Base-by-base conservation (phyloP, 2,329 filamentous ascomycete genomes). In the Hypoxylon sp. region DNA sequence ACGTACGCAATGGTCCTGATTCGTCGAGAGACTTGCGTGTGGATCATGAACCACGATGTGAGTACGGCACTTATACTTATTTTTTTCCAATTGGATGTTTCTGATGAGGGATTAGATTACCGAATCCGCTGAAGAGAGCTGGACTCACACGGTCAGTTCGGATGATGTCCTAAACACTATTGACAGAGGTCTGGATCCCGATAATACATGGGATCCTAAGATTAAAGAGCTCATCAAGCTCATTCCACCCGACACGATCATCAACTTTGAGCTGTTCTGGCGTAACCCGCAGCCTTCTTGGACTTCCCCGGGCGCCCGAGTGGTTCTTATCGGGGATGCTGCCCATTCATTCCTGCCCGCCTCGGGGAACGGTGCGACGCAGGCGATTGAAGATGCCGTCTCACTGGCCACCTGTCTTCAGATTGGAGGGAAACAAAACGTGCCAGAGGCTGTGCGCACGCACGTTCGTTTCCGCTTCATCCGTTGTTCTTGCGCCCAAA, bases 181-280 rank as follows among this genome's bases (percentile, higher is more conserved):
- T 75, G 79, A 79, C 63, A 77, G 76, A 57, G 76, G 76, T 10
- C 72, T 79, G 10, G 76, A 77, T 14, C 64, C 73, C 2, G 57
- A 50, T 9, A 74, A 51, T 8, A 74, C 77, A 1, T 81, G 79
- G 79, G 76, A 77, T 0, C 72, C 76, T 2, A 72, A 73, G 19
- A 75, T 80, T 70, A 80, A 81, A 66, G 74, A 79, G 39, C 73
- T 81, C 14, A 72, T 81, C 52, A 76, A 77, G 59, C 59, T 78
- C 10, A 79, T 74, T 2, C 77, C 77, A 35, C 65, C 73, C 6
- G 72, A 74, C 48, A 79, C 76, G 0, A 77, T 81, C 63, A 76
- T 80, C 67, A 78, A 82, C 72, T 82, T 81, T 60, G 79, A 80
- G 72, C 77, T 83, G 39, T 79, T 81, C 70, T 81, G 79, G 80